Conservation (phyloP, 108 stramenopile genomes). For the Discostella pseudostelligera region DNA sequence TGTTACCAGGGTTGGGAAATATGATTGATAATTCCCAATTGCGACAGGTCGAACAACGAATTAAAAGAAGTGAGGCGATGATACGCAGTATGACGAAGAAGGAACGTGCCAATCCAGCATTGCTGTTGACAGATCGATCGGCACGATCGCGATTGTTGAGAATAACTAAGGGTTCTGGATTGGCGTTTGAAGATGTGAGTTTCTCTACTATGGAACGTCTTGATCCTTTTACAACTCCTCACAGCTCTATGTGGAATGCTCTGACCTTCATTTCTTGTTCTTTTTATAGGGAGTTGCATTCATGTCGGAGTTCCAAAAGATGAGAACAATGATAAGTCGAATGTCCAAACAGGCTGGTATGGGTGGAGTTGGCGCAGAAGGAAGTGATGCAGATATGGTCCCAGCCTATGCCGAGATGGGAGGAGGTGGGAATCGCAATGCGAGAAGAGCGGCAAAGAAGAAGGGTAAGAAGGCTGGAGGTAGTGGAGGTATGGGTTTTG, state of each 20-base stretch:
- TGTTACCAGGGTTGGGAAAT: conserved; percentile 93
- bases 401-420: conserved; percentile 50
- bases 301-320: conserved; percentile 92
- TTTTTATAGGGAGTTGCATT: conserved; percentile 54
- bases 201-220: background rate
- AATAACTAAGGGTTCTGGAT: conserved; percentile 85
- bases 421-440: conserved; percentile 68
- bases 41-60: conserved; percentile 62
- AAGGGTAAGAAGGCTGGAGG: conserved; percentile 70
- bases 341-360: conserved; percentile 87
- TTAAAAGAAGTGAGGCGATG: conserved; percentile 87
- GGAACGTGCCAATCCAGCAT: conserved; percentile 85
- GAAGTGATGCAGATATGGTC: conserved; percentile 39
- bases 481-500: conserved; percentile 83
- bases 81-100: conserved; percentile 90
- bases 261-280: background rate
- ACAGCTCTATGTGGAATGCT: background rate
- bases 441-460: conserved; percentile 83
- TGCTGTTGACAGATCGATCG: conserved; percentile 78
- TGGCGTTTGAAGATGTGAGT: conserved; percentile 55
- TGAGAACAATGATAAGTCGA: conserved; percentile 94
- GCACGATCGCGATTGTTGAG: conserved; percentile 72
- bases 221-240: background rate
- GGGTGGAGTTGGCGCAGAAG: conserved; percentile 26
- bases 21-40: conserved; percentile 67